Conservation (phyloP, 305 asterid species). For the Plantago lanceolata region DNA sequence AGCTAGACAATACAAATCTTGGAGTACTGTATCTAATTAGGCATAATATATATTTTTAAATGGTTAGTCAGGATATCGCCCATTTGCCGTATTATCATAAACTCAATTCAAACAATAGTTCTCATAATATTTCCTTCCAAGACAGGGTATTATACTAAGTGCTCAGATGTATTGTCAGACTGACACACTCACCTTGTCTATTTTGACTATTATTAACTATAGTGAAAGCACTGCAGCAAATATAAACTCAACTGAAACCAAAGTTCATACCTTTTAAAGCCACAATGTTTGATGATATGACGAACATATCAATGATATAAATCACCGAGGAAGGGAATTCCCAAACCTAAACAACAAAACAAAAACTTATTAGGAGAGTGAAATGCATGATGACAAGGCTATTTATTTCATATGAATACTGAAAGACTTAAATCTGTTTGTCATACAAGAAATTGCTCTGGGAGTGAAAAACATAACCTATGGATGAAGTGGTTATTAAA, state of each 20-base stretch:
- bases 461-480: constrained; percentile 11
- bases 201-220: background rate
- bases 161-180: background rate
- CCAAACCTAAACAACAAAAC: constrained; percentile 58
- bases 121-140: background rate
- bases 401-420: background rate
- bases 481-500: constrained; percentile 10
- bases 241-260: constrained; percentile 12
- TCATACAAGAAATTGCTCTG: background rate
- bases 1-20: too few species aligned
- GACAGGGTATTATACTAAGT: too few species aligned
- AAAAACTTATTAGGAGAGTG: constrained; percentile 9
- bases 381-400: constrained; percentile 12
- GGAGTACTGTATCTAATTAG: too few species aligned
- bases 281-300: constrained; percentile 68
- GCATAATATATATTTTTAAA: too few species aligned
- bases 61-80: too few species aligned
- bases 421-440: background rate
- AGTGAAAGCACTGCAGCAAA: background rate
- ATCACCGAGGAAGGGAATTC: constrained; percentile 68
- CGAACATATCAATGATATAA: constrained; percentile 65
- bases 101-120: background rate
- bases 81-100: too few species aligned
- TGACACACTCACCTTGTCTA: background rate
- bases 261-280: constrained; percentile 61